A percentile compares a stretch with the other conserved stretches of the same genome.
These are phyloP conservation scores for Lyophyllum atratum DNA, from an alignment of 768 basidiomycete genomes.

Conservation along the genomic window DNA sequence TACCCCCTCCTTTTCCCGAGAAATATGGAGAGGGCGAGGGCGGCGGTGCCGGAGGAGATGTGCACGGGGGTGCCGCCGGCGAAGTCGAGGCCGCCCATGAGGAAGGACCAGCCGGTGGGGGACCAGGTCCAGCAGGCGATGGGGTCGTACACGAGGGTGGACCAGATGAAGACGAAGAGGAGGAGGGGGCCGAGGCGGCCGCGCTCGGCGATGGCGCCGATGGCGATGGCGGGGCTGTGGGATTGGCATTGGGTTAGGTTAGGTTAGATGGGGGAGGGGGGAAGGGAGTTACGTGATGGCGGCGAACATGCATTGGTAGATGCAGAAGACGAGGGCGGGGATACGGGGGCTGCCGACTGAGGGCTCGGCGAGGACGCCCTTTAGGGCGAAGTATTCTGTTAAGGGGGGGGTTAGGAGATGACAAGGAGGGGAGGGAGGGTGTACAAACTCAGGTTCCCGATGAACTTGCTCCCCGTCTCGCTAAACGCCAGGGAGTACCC, in stretches of 20 bases:
- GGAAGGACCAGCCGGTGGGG: slow-evolving; percentile 69
- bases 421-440: neutral
- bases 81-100: slow-evolving; percentile 85
- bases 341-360: slow-evolving; percentile 73
- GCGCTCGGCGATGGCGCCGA: slow-evolving; percentile 93
- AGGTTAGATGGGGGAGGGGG: neutral
- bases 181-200: slow-evolving; percentile 82
- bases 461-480: slow-evolving; percentile 70
- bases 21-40: slow-evolving; percentile 87
- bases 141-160: slow-evolving; percentile 88
- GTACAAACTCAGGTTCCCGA: slow-evolving; percentile 78
- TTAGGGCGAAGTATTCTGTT: slow-evolving; percentile 86
- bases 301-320: slow-evolving; percentile 92
- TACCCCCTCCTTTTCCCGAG: slow-evolving; percentile 92
- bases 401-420: neutral
- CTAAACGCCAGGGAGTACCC: slow-evolving; percentile 92
- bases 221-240: slow-evolving; percentile 77
- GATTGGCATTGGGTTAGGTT: no score
- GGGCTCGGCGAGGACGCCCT: slow-evolving; percentile 71
- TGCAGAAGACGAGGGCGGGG: slow-evolving; percentile 74
- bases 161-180: slow-evolving; percentile 91
- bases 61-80: slow-evolving; percentile 98
- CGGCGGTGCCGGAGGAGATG: slow-evolving; percentile 91
- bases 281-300: slow-evolving; percentile 67
- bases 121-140: slow-evolving; percentile 99